phyloP scores from a whole-genome alignment of 768 basidiomycete species.

The Dioszegia crocea region DNA sequence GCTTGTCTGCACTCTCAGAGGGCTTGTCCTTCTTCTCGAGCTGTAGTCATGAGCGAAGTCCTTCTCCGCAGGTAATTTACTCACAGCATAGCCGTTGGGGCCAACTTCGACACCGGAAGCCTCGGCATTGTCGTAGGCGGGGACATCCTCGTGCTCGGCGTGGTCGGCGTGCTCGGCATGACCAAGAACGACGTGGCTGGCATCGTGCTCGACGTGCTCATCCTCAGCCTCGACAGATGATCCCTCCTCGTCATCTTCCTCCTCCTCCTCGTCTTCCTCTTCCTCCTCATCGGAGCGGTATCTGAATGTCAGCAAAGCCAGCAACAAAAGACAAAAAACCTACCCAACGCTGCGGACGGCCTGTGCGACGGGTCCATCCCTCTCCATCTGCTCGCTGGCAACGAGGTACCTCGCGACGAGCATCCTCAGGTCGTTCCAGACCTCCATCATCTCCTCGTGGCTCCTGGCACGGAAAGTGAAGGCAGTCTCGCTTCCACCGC shows the following conservation, averaged over 20 bases:
- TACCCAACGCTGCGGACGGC: slow-evolving; percentile 88
- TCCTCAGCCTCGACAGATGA: slow-evolving; percentile 47
- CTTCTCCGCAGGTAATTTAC: slow-evolving; percentile 24
- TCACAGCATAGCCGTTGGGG: slow-evolving; percentile 63
- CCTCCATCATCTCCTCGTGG: slow-evolving; percentile 98
- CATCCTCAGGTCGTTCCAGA: slow-evolving; percentile 98
- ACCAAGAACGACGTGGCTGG: slow-evolving; percentile 52
- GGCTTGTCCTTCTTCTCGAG: slow-evolving; percentile 54
- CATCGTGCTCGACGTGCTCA: slow-evolving; percentile 61
- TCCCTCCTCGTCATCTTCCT: slow-evolving; percentile 55
- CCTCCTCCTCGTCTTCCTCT: slow-evolving; percentile 31
- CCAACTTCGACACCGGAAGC: slow-evolving; percentile 51
- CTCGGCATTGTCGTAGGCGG: slow-evolving; percentile 56
- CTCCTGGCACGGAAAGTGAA: slow-evolving; percentile 87
- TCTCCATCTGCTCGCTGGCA: slow-evolving; percentile 86
- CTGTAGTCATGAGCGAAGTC: slow-evolving; percentile 41
- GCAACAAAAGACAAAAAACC: slow-evolving; percentile 31
- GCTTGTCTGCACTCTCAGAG: slow-evolving; percentile 24
- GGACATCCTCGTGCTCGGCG: slow-evolving; percentile 56
- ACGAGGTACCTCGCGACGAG: slow-evolving; percentile 89
- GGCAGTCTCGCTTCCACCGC: slow-evolving; percentile 54
- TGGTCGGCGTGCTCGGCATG: slow-evolving; percentile 56
- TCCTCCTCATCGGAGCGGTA: slow-evolving; percentile 66
- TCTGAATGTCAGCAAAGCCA: slow-evolving; percentile 22
- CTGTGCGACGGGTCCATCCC: slow-evolving; percentile 84